Base-by-base conservation (phyloP, 1,284 basidiomycete genomes). In the Agroathelia rolfsii region DNA sequence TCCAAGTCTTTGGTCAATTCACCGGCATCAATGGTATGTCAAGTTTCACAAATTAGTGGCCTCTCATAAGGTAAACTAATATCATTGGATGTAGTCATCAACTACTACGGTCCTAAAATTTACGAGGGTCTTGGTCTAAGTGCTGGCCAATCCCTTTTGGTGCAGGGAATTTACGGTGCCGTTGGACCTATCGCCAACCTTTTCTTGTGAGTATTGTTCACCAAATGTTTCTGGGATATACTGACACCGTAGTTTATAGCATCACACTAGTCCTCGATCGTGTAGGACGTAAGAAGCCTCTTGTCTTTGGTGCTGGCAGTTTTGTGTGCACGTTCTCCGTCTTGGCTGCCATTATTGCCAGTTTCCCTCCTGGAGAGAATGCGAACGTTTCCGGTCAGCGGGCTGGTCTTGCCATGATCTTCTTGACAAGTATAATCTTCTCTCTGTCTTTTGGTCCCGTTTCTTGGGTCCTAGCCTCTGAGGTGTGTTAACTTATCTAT, bases 1-100 rank as follows among this genome's bases (percentile, higher is more conserved):
- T 70, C 10, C 77, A 80, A 45, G 64, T 72, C 5, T 77, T 77
- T 48, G 66, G 66, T 10, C 76, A 78, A 45, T 76, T 76, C 45
- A 75, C 75, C 3, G 75, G 76, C 5, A 76, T 78, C 44, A 79
- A 78, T 45, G 72, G 69, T 71, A 37, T n/a, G 56, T 33, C 18
- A 10, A 28, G 10, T 26, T 8, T 30, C n/a, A n/a, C n/a, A n/a
- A n/a, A n/a, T 33, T 16, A 13, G 32, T 21, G 34, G 24, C 21
- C 28, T 19, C 22, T 20, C 19, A 3, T 19, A 29, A 12, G 18
- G 11, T 21, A 16, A 9, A 10, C 14, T 14, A 12, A 19, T 19
- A 19, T 26, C 24, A 28, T 12, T 36, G 14, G 14, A 30, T 18
- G 6, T 37, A 71, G 72, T 72, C 23, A 69, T 74, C 53, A 74